A percentile compares a stretch with the other conserved stretches of the same genome.
These are phyloP conservation scores for Nicotiana noctiflora DNA, from an alignment of 257 asterid genomes.

Conservation along the genomic window DNA sequence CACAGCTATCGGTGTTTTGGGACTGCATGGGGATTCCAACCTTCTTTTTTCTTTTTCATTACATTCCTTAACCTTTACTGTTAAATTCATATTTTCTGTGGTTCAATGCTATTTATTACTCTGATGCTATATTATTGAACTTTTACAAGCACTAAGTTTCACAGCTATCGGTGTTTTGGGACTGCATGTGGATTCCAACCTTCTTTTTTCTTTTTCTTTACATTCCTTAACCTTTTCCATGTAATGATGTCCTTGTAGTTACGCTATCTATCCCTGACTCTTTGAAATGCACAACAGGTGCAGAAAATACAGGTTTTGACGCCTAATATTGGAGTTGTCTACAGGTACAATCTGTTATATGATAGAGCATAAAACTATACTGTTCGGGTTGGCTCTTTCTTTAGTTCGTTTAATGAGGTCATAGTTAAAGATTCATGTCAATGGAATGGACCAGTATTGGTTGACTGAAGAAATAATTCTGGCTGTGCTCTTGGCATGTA, in stretches of 20 bases:
- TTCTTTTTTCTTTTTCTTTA: neutral
- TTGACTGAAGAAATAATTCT: neutral
- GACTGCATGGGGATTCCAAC: neutral
- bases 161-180: neutral
- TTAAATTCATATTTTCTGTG: neutral
- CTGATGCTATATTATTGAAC: neutral
- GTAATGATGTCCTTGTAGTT: neutral
- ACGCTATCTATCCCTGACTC: neutral
- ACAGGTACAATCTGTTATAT: conserved; percentile 50
- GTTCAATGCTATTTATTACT: neutral
- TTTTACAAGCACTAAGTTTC: neutral
- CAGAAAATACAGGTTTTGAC: conserved; percentile 95
- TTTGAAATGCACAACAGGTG: conserved; percentile 43
- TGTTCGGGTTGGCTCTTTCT: neutral
- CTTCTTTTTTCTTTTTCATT: neutral
- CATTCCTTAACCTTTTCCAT: neutral
- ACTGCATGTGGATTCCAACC: neutral
- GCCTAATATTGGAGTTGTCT: conserved; percentile 93
- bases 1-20: neutral
- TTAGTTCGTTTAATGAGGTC: neutral
- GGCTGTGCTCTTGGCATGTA: neutral
- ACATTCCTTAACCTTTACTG: neutral
- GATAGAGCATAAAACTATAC: neutral
- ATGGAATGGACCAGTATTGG: neutral
- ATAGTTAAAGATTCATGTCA: neutral